phyloP scores from a whole-genome alignment of 192 early-diverging fungal genomes.

The Backusella luteola region DNA sequence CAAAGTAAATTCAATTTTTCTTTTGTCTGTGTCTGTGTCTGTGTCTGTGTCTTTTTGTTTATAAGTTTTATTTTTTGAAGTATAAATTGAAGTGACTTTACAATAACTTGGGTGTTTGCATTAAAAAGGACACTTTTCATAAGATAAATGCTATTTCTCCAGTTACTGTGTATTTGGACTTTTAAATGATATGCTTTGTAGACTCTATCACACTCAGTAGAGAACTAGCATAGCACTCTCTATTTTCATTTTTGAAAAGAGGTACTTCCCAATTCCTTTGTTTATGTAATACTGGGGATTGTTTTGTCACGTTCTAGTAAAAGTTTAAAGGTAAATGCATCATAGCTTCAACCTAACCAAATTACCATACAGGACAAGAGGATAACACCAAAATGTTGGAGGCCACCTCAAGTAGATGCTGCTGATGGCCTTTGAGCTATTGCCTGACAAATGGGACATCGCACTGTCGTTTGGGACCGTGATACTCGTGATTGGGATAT shows the following conservation, averaged over 20 bases:
- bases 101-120: background rate
- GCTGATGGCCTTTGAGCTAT: slow-evolving; percentile 40
- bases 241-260: background rate
- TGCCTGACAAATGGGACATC: slow-evolving; percentile 20
- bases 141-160: background rate
- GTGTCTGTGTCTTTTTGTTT: background rate
- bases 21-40: background rate
- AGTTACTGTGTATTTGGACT: too few relatives aligned
- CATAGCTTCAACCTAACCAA: background rate
- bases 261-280: too few relatives aligned
- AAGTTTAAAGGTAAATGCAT: background rate
- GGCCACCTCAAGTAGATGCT: slow-evolving; percentile 46
- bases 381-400: slow-evolving; percentile 35
- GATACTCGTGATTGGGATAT: slow-evolving; percentile 43
- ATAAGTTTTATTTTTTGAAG: background rate
- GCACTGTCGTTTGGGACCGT: slow-evolving; percentile 10
- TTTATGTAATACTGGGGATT: too few relatives aligned
- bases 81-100: background rate
- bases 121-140: background rate
- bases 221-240: too few relatives aligned
- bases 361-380: background rate
- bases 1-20: background rate
- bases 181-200: too few relatives aligned
- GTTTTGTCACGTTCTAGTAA: background rate
- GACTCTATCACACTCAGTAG: too few relatives aligned